These are phyloP conservation scores for Delonix regia DNA, from an alignment of 306 rosid species.

Conservation along the genomic window DNA sequence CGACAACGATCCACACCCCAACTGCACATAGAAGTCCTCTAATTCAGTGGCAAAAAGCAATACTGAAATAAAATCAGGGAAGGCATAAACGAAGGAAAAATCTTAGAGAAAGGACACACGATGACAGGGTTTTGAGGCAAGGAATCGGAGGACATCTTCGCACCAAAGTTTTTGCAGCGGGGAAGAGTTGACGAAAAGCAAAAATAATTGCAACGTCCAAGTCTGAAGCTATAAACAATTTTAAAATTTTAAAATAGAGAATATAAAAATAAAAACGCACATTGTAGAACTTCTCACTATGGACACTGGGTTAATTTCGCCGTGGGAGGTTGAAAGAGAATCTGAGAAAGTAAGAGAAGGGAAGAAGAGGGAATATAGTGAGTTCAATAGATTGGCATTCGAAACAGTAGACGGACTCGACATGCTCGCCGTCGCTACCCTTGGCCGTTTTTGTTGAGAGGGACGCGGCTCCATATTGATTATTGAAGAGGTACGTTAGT, in stretches of 20 bases:
- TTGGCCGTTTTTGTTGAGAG: no score
- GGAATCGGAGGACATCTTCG: constrained; percentile 54
- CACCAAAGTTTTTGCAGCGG: constrained; percentile 35
- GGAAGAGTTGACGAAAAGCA: neutral
- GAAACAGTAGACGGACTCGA: neutral
- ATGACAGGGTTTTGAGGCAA: constrained; percentile 51
- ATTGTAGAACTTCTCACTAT: neutral
- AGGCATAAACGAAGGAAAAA: neutral
- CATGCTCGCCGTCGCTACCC: no score
- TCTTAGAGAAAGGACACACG: constrained; percentile 48
- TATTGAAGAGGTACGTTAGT: no score
- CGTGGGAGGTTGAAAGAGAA: neutral
- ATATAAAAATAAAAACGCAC: neutral
- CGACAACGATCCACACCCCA: constrained; percentile 59
- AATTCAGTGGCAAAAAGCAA: constrained; percentile 16
- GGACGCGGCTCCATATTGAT: no score
- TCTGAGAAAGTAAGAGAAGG: neutral
- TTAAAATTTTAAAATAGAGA: no score
- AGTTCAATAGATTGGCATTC: neutral
- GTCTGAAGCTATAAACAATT: neutral
- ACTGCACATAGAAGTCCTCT: constrained; percentile 41
- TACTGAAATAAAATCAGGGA: constrained; percentile 1
- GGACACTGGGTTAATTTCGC: neutral
- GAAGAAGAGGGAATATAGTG: neutral
- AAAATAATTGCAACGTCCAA: no score